These are phyloP conservation scores for Daldinia grandis DNA, from an alignment of 495 filamentous ascomycete species.

Conservation along the genomic window DNA sequence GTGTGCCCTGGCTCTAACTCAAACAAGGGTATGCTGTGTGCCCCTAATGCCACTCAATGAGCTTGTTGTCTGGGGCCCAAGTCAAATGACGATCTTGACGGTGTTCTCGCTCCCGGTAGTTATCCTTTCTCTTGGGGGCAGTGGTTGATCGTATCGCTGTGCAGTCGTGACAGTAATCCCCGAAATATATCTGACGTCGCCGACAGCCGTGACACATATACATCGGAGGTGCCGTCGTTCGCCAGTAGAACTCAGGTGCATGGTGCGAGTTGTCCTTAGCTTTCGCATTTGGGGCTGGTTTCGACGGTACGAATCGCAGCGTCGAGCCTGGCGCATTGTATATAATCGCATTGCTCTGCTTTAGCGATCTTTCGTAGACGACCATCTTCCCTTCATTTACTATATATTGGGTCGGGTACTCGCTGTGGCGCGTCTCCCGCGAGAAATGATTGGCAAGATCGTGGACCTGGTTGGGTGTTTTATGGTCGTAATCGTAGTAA, in stretches of 20 bases:
- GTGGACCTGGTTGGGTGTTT: constrained; percentile 10
- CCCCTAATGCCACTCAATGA: constrained; percentile 25
- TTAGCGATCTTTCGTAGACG: constrained; percentile 20
- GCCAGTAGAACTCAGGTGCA: background rate
- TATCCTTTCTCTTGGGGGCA: background rate
- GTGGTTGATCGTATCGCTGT: background rate
- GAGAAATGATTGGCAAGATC: constrained; percentile 18
- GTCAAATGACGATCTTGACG: background rate
- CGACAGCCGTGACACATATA: constrained; percentile 33
- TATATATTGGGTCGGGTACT: constrained; percentile 33
- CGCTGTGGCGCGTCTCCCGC: constrained; percentile 20
- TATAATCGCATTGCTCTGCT: constrained; percentile 40
- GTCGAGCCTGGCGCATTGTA: constrained; percentile 43
- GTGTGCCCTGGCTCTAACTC: background rate
- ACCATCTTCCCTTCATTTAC: constrained; percentile 38
- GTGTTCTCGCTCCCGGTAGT: background rate
- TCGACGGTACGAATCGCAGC: constrained; percentile 26
- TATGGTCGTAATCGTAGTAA: constrained; percentile 14
- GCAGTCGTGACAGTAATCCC: constrained; percentile 38
- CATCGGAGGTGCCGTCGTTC: background rate
- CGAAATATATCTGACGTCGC: constrained; percentile 16
- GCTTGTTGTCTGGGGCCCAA: constrained; percentile 12
- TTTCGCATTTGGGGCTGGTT: background rate
- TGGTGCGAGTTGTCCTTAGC: constrained; percentile 48
- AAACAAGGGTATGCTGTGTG: background rate